Conservation (phyloP, 2,329 filamentous ascomycete species). For the Hansfordia pulvinata region DNA sequence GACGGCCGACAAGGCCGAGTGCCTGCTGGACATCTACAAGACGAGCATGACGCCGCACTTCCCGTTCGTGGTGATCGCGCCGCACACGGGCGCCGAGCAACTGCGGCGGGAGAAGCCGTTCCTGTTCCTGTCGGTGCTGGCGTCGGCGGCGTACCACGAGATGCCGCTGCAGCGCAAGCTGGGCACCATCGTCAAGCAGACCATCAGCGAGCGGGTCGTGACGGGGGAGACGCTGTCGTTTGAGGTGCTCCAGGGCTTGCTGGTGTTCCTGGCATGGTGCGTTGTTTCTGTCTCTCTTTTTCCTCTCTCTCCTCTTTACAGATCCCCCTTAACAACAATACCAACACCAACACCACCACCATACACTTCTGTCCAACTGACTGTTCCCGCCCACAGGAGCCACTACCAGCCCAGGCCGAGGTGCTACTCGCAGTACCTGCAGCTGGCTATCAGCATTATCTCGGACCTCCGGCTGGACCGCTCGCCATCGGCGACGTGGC, state of each 20-base stretch:
- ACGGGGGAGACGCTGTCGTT: not conserved
- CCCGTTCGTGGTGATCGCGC: constrained; percentile 3
- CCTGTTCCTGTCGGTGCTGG: constrained; percentile 2
- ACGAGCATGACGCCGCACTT: constrained; percentile 2
- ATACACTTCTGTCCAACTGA: too few species aligned
- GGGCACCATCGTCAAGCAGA: constrained; percentile 1
- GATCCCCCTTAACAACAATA: too few species aligned
- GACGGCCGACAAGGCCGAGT: constrained; percentile 1
- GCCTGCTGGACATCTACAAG: constrained; percentile 1
- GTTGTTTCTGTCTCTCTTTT: not conserved
- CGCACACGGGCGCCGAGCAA: constrained; percentile 1
- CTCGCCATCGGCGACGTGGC: constrained; percentile 1
- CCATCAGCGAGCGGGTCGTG: constrained; percentile 1
- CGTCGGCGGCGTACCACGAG: constrained; percentile 1
- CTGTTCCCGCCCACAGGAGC: constrained; percentile 2
- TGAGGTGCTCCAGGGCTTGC: constrained; percentile 3
- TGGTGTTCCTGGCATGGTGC: constrained; percentile 4
- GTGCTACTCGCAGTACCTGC: constrained; percentile 3
- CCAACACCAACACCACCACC: too few species aligned
- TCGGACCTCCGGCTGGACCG: constrained; percentile 2
- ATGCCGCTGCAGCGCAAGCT: constrained; percentile 2
- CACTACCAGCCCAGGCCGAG: constrained; percentile 2
- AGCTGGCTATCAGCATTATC: constrained; percentile 4
- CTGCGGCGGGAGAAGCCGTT: constrained; percentile 3
- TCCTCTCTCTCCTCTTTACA: too few species aligned